Conservation (phyloP, 2,329 filamentous ascomycete genomes). For the Davidsoniella neocaledoniae region DNA sequence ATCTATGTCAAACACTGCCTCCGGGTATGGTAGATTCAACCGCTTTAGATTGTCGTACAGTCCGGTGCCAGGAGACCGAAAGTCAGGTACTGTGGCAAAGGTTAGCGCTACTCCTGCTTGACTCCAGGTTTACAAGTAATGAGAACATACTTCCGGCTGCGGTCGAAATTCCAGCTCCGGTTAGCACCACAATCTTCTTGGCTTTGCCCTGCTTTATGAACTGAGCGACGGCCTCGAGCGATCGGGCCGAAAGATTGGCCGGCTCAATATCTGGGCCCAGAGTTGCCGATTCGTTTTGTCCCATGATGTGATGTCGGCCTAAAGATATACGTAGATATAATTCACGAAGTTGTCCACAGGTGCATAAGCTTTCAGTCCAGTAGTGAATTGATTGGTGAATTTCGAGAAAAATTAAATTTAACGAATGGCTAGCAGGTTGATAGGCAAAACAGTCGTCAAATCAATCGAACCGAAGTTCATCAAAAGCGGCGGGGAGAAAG, state of each 20-base stretch:
- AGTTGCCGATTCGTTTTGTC: slow-evolving; percentile 59
- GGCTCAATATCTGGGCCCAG: slow-evolving; percentile 47
- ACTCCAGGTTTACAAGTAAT: neutral
- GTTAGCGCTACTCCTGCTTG: neutral
- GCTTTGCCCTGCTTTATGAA: slow-evolving; percentile 56
- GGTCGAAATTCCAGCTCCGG: slow-evolving; percentile 77
- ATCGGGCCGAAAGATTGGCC: slow-evolving; percentile 48
- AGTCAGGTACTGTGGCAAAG: slow-evolving; percentile 63
- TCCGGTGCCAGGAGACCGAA: slow-evolving; percentile 80
- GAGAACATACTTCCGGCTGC: slow-evolving; percentile 41
- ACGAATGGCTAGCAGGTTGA: too few species aligned
- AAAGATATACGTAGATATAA: neutral
- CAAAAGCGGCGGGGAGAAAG: neutral
- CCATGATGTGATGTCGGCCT: slow-evolving; percentile 38
- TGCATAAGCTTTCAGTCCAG: neutral
- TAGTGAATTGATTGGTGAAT: neutral
- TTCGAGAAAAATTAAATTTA: neutral
- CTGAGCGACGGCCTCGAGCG: slow-evolving; percentile 58
- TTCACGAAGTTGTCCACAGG: neutral
- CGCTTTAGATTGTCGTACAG: slow-evolving; percentile 83
- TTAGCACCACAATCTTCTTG: slow-evolving; percentile 68
- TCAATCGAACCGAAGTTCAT: too few species aligned
- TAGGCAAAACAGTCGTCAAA: too few species aligned
- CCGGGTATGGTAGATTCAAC: slow-evolving; percentile 71
- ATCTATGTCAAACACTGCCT: slow-evolving; percentile 84